Base-by-base conservation (phyloP, 345 rosid genomes). In the Cochlearia excelsa region DNA sequence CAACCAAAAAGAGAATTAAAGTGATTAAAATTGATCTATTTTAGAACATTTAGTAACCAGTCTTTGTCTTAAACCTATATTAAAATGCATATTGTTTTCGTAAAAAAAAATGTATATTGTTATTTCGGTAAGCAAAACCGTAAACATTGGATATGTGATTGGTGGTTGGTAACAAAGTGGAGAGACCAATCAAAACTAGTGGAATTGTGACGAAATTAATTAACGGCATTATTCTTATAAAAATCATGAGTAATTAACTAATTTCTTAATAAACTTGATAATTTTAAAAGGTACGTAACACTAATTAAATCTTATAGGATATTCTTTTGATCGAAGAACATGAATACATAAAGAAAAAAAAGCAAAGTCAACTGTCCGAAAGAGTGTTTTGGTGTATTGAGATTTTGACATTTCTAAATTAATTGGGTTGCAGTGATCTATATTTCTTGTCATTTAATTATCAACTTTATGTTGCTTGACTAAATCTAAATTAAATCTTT, bases 151-250 rank as follows among this genome's bases (percentile, higher is more conserved):
- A 56, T 63, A 31, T 56, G 40, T 49, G 60, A 57, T 64, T 64
- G 66, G 69, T 64, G 61, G 60, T 70, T 58, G 66, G 70, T 39
- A 58, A 51, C 59, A 51, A 61, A 58, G 75, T 64, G 75, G 75
- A 64, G 51, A 70, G 51, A 46, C 70, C 61, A 71, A 71, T 64
- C 61, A 64, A 64, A 71, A 46, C 30, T 70, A 70, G 75, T 64
- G 75, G 75, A 58, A 38, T 30, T 57, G 49, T 70, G 74, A 63
- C 59, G 64, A 56, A 43, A 63, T 44, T 70, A 43, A 70, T 44
- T 70, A 43, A 70, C 57, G 59, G 50, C 54, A 46, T 45, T 64
- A 58, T 30, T 63, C 38, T 30, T 35, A 43, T 51, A 23, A 16
- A 9, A 35, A 43, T n/a, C n/a, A n/a, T 50, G 37, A 38, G 58